phyloP scores from a whole-genome alignment of 148 eudicot species.

The Mesembryanthemum crystallinum region DNA sequence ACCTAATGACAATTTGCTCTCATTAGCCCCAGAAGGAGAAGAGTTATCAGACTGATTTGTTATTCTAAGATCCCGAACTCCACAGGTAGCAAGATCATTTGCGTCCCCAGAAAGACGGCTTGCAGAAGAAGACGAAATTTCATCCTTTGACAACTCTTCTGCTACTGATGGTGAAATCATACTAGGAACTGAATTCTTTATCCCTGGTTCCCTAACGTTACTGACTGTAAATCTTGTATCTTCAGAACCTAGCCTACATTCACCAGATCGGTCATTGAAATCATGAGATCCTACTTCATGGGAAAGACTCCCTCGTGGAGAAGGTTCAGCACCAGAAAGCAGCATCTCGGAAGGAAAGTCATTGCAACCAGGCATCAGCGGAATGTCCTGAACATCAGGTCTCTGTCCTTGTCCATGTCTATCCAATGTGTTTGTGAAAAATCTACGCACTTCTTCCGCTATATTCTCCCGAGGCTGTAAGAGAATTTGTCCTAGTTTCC shows the following conservation, averaged over 20 bases:
- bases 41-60: conserved; percentile 22
- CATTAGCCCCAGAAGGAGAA: conserved; percentile 16
- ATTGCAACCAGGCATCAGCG: conserved; percentile 23
- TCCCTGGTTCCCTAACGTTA: conserved; percentile 20
- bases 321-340: conserved; percentile 27
- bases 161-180: not conserved
- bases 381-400: conserved; percentile 65
- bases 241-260: conserved; percentile 23
- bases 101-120: conserved; percentile 40
- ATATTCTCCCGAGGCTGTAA: conserved; percentile 50
- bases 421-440: conserved; percentile 73
- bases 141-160: conserved; percentile 8
- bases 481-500: conserved; percentile 72
- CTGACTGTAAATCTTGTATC: conserved; percentile 13
- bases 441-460: conserved; percentile 55
- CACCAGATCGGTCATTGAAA: conserved; percentile 26
- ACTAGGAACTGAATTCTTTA: conserved; percentile 14
- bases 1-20: conserved; percentile 12
- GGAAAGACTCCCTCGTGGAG: conserved; percentile 30
- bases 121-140: conserved; percentile 17
- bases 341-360: conserved; percentile 26
- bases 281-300: conserved; percentile 27
- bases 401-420: conserved; percentile 77
- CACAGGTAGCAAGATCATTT: conserved; percentile 36
- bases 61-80: conserved; percentile 32